Evolutionary conservation across 148 eudicot species (phyloP).

Genomic region (Silene conica): DNA sequence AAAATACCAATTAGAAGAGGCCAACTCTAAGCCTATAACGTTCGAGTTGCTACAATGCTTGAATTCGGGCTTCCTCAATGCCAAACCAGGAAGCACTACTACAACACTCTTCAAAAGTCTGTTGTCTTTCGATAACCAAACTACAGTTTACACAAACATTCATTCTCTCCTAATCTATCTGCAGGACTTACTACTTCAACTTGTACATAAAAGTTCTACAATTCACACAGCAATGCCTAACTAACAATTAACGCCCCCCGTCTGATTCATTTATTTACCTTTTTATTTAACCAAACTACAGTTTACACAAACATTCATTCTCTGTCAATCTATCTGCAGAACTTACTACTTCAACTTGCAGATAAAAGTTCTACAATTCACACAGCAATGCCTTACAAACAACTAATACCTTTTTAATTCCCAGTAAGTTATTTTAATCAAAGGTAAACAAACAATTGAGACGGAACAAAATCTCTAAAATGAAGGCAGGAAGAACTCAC

Average conservation of each 20-base stretch:
- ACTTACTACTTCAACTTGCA: too few species aligned
- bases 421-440: neutral
- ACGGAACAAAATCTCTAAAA: neutral
- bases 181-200: too few species aligned
- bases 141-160: neutral
- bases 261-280: too few species aligned
- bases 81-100: neutral
- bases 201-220: too few species aligned
- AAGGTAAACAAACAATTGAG: neutral
- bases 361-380: too few species aligned
- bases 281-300: too few species aligned
- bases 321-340: too few species aligned
- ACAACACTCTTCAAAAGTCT: neutral
- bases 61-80: neutral
- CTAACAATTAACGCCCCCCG: neutral
- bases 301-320: too few species aligned
- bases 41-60: neutral
- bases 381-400: too few species aligned
- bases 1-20: neutral
- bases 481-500: constrained; percentile 22
- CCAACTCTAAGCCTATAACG: constrained; percentile 3
- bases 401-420: too few species aligned
- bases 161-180: neutral
- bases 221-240: too few species aligned
- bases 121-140: neutral